Conservation (phyloP, 495 filamentous ascomycete genomes). For the Aspergillus biplanus region DNA sequence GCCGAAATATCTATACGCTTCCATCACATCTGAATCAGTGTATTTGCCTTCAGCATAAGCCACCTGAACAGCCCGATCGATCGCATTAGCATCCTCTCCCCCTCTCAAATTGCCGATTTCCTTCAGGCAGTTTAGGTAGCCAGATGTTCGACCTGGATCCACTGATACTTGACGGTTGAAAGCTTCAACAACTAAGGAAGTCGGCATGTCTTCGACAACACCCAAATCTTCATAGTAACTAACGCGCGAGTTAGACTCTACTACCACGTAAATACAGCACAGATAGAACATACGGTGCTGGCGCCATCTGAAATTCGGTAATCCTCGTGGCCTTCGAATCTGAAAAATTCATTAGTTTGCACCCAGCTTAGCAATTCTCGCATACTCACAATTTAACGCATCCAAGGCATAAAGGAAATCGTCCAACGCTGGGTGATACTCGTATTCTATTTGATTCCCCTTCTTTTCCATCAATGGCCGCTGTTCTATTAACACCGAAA, state of each 20-base stretch:
- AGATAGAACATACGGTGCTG: constrained; percentile 37
- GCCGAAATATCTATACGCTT: constrained; percentile 60
- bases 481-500: constrained; percentile 48
- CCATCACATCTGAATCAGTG: constrained; percentile 54
- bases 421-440: constrained; percentile 35
- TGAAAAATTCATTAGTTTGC: constrained; percentile 23
- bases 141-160: constrained; percentile 34
- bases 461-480: constrained; percentile 50
- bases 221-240: constrained; percentile 52
- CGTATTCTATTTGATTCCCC: constrained; percentile 34
- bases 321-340: constrained; percentile 36
- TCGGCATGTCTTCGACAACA: constrained; percentile 47
- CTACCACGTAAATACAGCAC: background rate
- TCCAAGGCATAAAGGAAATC: constrained; percentile 52
- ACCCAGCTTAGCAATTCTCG: background rate
- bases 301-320: constrained; percentile 41
- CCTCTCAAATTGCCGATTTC: constrained; percentile 38
- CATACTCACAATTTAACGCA: constrained; percentile 49
- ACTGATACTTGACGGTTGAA: constrained; percentile 43
- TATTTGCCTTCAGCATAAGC: constrained; percentile 49
- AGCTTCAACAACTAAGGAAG: constrained; percentile 40
- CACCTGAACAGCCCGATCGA: constrained; percentile 40
- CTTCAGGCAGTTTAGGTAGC: constrained; percentile 44
- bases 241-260: constrained; percentile 20
- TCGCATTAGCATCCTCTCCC: constrained; percentile 38